Evolutionary conservation across 2,329 filamentous ascomycete genomes (phyloP).

Genomic region (Arachnomyces sp.): DNA sequence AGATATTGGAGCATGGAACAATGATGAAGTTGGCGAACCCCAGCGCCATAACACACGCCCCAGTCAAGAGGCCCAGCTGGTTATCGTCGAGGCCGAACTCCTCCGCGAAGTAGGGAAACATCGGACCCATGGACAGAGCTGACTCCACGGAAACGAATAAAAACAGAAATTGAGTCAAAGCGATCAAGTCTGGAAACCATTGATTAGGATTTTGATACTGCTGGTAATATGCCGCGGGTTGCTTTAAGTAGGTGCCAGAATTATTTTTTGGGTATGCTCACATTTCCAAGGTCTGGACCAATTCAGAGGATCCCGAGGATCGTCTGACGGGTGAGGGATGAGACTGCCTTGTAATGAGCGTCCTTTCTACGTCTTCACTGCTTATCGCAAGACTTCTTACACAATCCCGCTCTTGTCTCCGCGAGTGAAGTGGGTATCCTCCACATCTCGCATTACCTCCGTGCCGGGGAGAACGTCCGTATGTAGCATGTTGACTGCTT

Average conservation of each 20-base stretch:
- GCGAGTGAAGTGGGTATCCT: slow-evolving; percentile 58
- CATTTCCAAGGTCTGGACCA: no score
- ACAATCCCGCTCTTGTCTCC: no score
- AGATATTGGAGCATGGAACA: slow-evolving; percentile 50
- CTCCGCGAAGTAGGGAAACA: slow-evolving; percentile 53
- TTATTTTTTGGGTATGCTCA: no score
- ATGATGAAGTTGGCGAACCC: slow-evolving; percentile 56
- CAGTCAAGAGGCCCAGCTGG: slow-evolving; percentile 51
- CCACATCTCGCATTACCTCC: slow-evolving; percentile 55
- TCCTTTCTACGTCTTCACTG: no score
- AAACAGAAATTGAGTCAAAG: no score
- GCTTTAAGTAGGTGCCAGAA: no score
- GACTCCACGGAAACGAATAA: slow-evolving; percentile 41
- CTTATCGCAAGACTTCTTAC: slow-evolving; percentile 46
- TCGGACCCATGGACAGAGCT: slow-evolving; percentile 48
- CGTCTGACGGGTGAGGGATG: slow-evolving; percentile 45
- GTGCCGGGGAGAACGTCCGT: slow-evolving; percentile 51
- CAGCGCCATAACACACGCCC: slow-evolving; percentile 49
- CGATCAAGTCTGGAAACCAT: slow-evolving; percentile 38
- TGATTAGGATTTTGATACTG: neutral
- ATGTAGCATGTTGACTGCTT: slow-evolving; percentile 39
- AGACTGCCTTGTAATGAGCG: no score
- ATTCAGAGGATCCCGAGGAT: slow-evolving; percentile 41
- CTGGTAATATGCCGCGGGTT: neutral
- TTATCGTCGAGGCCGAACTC: slow-evolving; percentile 48